phyloP scores from a whole-genome alignment of 1,284 basidiomycete species.

The Leccinum subspadiceum region DNA sequence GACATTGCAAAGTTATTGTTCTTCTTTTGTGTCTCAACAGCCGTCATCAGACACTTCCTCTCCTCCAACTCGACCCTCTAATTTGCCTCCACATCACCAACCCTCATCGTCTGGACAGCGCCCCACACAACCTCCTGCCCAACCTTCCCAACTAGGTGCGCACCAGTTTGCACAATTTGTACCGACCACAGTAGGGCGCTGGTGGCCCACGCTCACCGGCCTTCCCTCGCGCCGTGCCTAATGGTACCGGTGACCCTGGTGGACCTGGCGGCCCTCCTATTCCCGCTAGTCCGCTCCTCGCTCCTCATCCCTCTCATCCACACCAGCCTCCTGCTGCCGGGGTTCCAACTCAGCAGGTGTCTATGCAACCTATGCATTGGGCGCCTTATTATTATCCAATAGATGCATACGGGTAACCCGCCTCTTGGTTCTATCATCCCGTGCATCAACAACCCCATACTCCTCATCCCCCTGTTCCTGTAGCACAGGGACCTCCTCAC shows the following conservation, averaged over 20 bases:
- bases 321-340: conserved; percentile 44
- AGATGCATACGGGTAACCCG: conserved; percentile 26
- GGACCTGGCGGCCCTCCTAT: conserved; percentile 40
- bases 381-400: conserved; percentile 28
- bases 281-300: conserved; percentile 62
- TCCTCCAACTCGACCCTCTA: conserved; percentile 43
- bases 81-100: conserved; percentile 44
- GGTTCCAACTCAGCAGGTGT: conserved; percentile 42
- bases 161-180: conserved; percentile 47
- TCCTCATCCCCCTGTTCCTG: conserved; percentile 26
- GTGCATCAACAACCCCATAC: conserved; percentile 42
- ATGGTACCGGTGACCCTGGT: conserved; percentile 54
- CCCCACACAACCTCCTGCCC: conserved; percentile 39
- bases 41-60: conserved; percentile 35
- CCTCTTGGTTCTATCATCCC: conserved; percentile 31
- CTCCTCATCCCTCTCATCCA: conserved; percentile 53
- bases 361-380: conserved; percentile 38
- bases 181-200: conserved; percentile 42
- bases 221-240: conserved; percentile 59
- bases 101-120: conserved; percentile 36
- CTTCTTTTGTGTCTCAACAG: conserved; percentile 31
- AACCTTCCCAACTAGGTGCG: conserved; percentile 44
- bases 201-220: conserved; percentile 63
- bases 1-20: conserved; percentile 67
- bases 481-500: conserved; percentile 41